Percentiles rank a stretch among this genome's conserved stretches.
Evolutionary conservation across 2,329 filamentous ascomycete genomes (phyloP).

Genomic region (Teratosphaeria pseudoeucalypti): DNA sequence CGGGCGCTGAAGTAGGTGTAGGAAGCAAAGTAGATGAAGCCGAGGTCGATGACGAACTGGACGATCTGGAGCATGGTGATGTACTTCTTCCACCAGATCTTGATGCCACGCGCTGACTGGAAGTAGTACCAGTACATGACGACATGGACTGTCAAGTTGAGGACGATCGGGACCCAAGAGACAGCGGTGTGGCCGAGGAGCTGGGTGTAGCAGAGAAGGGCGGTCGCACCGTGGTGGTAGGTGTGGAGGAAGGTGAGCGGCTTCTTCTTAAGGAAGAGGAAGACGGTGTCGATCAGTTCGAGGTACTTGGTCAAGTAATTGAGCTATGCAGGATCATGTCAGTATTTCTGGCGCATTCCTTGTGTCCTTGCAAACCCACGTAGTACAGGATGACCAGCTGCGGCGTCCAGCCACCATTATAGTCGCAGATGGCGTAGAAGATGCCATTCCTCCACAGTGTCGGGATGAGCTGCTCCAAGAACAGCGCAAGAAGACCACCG

Average conservation of each 20-base stretch:
- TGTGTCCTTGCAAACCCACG: conserved; percentile 46
- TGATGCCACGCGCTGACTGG: conserved; percentile 89
- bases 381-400: conserved; percentile 93
- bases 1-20: conserved; percentile 94
- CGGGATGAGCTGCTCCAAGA: conserved; percentile 81
- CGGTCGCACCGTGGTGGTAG: conserved; percentile 96
- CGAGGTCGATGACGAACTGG: conserved; percentile 94
- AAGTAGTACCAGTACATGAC: conserved; percentile 99
- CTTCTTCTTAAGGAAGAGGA: conserved; percentile 99
- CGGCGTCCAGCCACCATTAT: conserved; percentile 82
- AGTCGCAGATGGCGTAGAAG: conserved; percentile 79
- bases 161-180: conserved; percentile 85
- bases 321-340: conserved; percentile 49
- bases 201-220: conserved; percentile 95
- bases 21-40: conserved; percentile 98
- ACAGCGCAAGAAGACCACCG: conserved; percentile 67
- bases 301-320: conserved; percentile 98
- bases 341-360: background rate
- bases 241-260: conserved; percentile 97
- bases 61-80: conserved; percentile 95
- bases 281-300: conserved; percentile 88
- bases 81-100: conserved; percentile 99
- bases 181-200: conserved; percentile 86
- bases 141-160: conserved; percentile 90
- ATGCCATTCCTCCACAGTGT: conserved; percentile 70